phyloP scores from a whole-genome alignment of 768 basidiomycete genomes.

The Kwoniella pini region DNA sequence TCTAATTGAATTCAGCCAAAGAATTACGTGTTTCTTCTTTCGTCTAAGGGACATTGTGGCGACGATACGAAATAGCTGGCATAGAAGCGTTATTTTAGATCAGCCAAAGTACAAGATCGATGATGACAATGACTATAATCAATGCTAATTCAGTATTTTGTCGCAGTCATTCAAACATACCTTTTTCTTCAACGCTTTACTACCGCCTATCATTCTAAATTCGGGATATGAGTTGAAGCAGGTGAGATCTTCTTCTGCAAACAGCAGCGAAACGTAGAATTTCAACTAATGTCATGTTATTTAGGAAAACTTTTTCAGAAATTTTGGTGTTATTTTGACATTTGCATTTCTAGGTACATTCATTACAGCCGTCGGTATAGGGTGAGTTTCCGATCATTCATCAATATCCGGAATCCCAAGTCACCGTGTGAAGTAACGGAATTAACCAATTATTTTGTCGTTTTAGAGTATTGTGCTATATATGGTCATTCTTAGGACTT shows the following conservation, averaged over 20 bases:
- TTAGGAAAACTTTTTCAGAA: conserved; percentile 97
- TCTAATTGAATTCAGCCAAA: neutral
- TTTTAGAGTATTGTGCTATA: conserved; percentile 80
- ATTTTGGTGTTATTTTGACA: conserved; percentile 90
- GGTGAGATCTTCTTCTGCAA: conserved; percentile 57
- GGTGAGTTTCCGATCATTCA: conserved; percentile 63
- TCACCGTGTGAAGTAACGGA: too few relatives aligned
- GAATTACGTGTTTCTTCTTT: too few relatives aligned
- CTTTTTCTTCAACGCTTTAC: conserved; percentile 94
- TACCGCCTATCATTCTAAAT: conserved; percentile 96
- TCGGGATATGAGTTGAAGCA: conserved; percentile 98
- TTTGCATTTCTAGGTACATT: conserved; percentile 90
- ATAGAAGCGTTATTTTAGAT: too few relatives aligned
- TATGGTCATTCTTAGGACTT: conserved; percentile 89
- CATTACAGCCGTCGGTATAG: conserved; percentile 92
- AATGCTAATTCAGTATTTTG: neutral
- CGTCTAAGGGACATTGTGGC: too few relatives aligned
- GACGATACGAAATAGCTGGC: too few relatives aligned
- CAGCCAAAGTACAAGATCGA: too few relatives aligned
- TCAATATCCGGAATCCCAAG: too few relatives aligned
- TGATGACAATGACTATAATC: neutral
- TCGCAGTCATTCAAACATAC: conserved; percentile 90
- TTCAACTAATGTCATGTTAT: too few relatives aligned
- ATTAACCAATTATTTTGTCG: neutral
- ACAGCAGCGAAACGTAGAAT: too few relatives aligned